phyloP scores from a whole-genome alignment of 2,329 filamentous ascomycete genomes.

The Huntiella bhutanensis region DNA sequence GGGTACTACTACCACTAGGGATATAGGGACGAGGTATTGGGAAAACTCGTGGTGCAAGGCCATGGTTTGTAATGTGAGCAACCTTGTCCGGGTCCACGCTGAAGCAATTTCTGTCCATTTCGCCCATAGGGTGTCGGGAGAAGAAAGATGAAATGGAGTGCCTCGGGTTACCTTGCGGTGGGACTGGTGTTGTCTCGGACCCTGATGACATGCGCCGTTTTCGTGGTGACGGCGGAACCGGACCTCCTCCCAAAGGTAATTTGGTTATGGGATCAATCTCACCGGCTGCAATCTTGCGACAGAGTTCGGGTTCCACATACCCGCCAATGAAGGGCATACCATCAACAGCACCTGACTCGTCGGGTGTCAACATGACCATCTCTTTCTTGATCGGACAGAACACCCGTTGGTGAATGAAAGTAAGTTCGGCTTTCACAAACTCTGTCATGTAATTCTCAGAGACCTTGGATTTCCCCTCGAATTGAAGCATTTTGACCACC shows the following conservation, averaged over 20 bases:
- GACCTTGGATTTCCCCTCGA: conserved; percentile 70
- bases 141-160: conserved; percentile 30
- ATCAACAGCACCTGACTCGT: conserved; percentile 41
- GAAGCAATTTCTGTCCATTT: conserved; percentile 45
- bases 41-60: conserved; percentile 34
- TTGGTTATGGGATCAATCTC: conserved; percentile 87
- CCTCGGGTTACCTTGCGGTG: conserved; percentile 22
- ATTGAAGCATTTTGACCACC: conserved; percentile 63
- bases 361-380: conserved; percentile 57
- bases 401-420: conserved; percentile 86
- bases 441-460: conserved; percentile 62
- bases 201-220: conserved; percentile 5
- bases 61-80: conserved; percentile 29
- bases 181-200: conserved; percentile 13
- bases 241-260: conserved; percentile 27
- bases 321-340: conserved; percentile 69
- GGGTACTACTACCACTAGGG: conserved; percentile 18
- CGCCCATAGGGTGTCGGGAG: conserved; percentile 36
- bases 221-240: conserved; percentile 22
- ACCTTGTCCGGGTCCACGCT: conserved; percentile 30
- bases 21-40: conserved; percentile 40
- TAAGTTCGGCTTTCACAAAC: conserved; percentile 76
- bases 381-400: conserved; percentile 58
- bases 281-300: conserved; percentile 56
- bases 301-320: conserved; percentile 48